Base-by-base conservation (phyloP, 2,329 filamentous ascomycete genomes). In the Ilyonectria robusta region DNA sequence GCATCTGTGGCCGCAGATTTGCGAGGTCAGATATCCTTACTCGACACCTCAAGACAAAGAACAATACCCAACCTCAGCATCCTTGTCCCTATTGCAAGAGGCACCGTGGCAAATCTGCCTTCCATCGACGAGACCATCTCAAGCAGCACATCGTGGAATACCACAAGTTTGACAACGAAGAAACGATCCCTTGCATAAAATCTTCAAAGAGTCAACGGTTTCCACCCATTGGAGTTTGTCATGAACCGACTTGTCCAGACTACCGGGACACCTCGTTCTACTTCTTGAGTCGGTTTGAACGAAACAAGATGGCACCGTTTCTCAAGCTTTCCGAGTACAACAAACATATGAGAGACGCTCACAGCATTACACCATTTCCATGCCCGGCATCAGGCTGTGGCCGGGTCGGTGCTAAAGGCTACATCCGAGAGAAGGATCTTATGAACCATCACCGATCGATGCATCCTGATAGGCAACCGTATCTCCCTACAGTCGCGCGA, bases 41-140 rank as follows among this genome's bases (percentile, higher is more conserved):
- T 44, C 53, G 53, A 21, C 60, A 57, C 44, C 17, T 63, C 21
- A 40, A 50, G 31, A 40, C 60, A 42, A 37, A 37, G 2, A 29
- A 44, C 26, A 17, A 17, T n/a, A 47, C 31, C 3, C 21, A n/a
- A 21, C 37, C 35, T 42, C 15, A 55, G n/a, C 19, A 57, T 42
- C 44, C 42, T 42, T 63, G 60, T 31, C 40, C 10, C 15, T 50
- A 10, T 33, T 42, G 44, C 35, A 37, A 33, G 29, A 26, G 53
- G 13, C 31, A 50, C 26, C 48, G 29, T 3, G 42, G 33, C 33
- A n/a, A 57, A 23, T n/a, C 31, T 13, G 42, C 26, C 15, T 63
- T 57, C 21, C 7, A 10, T 42, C 60, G 60, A 31, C 42, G 21
- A 40, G 53, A 63, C 8, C 51, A 57, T 57, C 44, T 63, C 13